Percentiles rank a stretch among this genome's conserved stretches.
Evolutionary conservation across 495 filamentous ascomycete genomes (phyloP).

Genomic region (Penicillium manginii): DNA sequence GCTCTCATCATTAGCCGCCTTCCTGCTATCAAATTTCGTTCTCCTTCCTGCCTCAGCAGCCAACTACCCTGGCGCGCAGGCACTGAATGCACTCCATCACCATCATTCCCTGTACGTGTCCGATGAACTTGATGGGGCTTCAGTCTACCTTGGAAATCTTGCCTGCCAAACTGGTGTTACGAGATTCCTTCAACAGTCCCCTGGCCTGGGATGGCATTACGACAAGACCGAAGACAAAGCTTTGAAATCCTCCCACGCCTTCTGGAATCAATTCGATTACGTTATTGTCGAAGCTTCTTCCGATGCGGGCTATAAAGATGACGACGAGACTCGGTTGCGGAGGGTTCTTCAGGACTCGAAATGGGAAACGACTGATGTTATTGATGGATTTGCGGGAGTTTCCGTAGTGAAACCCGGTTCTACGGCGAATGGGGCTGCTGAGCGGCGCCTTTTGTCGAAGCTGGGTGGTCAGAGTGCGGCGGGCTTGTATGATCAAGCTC

Average conservation of each 20-base stretch:
- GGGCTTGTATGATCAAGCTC: constrained; percentile 22
- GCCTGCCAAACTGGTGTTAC: constrained; percentile 95
- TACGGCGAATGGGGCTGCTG: constrained; percentile 33
- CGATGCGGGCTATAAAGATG: constrained; percentile 35
- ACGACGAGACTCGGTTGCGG: constrained; percentile 22
- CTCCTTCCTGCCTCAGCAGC: constrained; percentile 71
- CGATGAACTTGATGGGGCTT: constrained; percentile 27
- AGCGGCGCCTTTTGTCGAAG: constrained; percentile 30
- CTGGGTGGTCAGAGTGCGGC: constrained; percentile 29
- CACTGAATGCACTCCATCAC: constrained; percentile 58
- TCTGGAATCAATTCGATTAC: constrained; percentile 87
- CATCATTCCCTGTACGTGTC: constrained; percentile 19
- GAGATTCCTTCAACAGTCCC: constrained; percentile 66
- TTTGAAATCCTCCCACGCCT: constrained; percentile 59
- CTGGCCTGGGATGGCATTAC: constrained; percentile 50
- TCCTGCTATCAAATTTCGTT: constrained; percentile 62
- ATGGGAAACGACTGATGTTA: constrained; percentile 72
- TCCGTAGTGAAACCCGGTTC: constrained; percentile 62
- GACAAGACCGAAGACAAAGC: constrained; percentile 57
- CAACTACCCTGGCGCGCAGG: constrained; percentile 88
- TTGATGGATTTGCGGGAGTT: constrained; percentile 74
- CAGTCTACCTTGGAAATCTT: constrained; percentile 81
- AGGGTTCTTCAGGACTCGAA: constrained; percentile 27
- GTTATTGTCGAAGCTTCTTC: constrained; percentile 65
- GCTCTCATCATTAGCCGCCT: constrained; percentile 61